Conservation (phyloP, 163 green algal genomes). For the Botryococcus braunii region DNA sequence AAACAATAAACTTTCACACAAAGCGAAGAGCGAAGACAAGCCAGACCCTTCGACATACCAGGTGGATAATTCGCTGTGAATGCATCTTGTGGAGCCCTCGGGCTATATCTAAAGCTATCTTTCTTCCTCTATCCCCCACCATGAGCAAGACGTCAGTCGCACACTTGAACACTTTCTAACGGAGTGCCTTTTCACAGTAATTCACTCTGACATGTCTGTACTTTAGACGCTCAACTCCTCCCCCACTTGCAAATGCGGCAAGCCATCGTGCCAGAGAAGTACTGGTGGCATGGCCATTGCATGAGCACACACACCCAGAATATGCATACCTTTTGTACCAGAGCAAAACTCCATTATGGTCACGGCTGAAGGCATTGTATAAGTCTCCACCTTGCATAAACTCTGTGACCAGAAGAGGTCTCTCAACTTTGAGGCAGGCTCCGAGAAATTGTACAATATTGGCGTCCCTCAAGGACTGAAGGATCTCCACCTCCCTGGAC, state of each 20-base stretch:
- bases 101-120: conserved; percentile 17
- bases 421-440: conserved; percentile 2
- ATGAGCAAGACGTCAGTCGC: too few species aligned
- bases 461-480: conserved; percentile 9
- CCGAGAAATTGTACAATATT: conserved; percentile 18
- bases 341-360: neutral
- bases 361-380: conserved; percentile 2
- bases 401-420: conserved; percentile 6
- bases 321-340: conserved; percentile 2
- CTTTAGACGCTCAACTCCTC: too few species aligned
- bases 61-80: conserved; percentile 25
- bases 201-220: too few species aligned
- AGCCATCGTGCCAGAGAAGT: too few species aligned
- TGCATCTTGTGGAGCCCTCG: conserved; percentile 31
- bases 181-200: too few species aligned
- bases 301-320: too few species aligned
- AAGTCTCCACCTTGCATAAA: conserved; percentile 4
- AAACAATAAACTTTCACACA: too few species aligned
- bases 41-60: too few species aligned
- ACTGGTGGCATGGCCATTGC: too few species aligned
- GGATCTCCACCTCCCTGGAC: conserved; percentile 7
- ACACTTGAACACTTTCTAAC: too few species aligned
- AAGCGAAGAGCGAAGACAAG: too few species aligned
- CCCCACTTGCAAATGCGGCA: too few species aligned
- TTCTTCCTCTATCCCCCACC: conserved; percentile 16